A percentile compares a stretch with the other conserved stretches of the same genome.
phyloP scores from a whole-genome alignment of 2,329 filamentous ascomycete species.

The Lachnellula occidentalis region DNA sequence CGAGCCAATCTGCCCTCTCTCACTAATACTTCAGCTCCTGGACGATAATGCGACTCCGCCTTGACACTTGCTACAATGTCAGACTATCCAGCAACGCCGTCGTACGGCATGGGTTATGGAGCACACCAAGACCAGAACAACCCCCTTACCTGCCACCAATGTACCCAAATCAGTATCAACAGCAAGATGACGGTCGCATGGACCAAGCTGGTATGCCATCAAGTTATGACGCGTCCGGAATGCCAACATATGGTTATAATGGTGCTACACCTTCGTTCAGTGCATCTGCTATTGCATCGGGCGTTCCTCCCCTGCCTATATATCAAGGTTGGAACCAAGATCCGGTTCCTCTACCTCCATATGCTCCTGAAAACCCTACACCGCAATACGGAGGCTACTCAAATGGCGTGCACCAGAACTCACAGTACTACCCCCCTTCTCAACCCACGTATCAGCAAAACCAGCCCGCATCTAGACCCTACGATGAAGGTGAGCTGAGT shows the following conservation, averaged over 20 bases:
- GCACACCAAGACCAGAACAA: constrained; percentile 20
- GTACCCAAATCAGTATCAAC: constrained; percentile 24
- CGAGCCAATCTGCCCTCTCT: constrained; percentile 6
- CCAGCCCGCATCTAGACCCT: constrained; percentile 15
- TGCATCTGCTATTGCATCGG: constrained; percentile 21
- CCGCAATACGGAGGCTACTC: constrained; percentile 16
- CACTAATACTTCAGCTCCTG: constrained; percentile 11
- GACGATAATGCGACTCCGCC: constrained; percentile 16
- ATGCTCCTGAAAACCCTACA: constrained; percentile 15
- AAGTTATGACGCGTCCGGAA: constrained; percentile 20
- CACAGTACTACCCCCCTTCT: constrained; percentile 18
- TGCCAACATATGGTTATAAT: constrained; percentile 28
- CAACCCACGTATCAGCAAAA: constrained; percentile 22
- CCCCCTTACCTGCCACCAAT: constrained; percentile 24
- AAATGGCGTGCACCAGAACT: constrained; percentile 11
- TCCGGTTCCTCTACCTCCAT: constrained; percentile 20
- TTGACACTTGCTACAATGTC: constrained; percentile 35
- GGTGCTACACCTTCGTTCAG: constrained; percentile 23
- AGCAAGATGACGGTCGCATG: constrained; percentile 17
- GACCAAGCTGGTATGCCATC: constrained; percentile 20
- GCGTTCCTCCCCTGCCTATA: constrained; percentile 26
- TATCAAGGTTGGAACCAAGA: constrained; percentile 31
- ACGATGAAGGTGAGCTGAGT: constrained; percentile 73
- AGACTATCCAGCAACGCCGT: constrained; percentile 40
- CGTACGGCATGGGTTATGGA: constrained; percentile 34